Evolutionary conservation across 768 basidiomycete species (phyloP).

Genomic region (Mycena epipterygia): DNA sequence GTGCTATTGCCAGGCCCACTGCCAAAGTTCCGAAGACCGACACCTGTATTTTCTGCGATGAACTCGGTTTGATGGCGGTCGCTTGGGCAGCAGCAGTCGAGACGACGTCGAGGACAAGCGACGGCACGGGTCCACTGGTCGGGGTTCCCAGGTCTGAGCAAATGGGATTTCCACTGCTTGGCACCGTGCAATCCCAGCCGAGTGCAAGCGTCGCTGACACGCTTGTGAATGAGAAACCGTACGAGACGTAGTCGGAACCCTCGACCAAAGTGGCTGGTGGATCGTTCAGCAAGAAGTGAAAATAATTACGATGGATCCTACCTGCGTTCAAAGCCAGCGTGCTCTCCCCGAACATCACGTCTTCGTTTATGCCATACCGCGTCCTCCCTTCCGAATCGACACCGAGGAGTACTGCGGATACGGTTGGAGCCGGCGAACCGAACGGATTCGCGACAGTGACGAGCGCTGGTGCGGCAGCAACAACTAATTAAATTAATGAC

Average conservation of each 20-base stretch:
- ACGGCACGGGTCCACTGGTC: constrained; percentile 15
- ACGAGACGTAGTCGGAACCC: constrained; percentile 52
- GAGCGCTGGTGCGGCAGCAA: not conserved
- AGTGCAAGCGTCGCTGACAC: constrained; percentile 18
- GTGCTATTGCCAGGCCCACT: not conserved
- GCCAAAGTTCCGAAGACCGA: not conserved
- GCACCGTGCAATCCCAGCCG: constrained; percentile 43
- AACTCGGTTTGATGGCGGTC: too few relatives aligned
- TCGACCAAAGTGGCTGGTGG: constrained; percentile 57
- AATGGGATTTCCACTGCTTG: constrained; percentile 31
- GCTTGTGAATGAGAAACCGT: constrained; percentile 41
- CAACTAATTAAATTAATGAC: not conserved
- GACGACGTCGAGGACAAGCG: constrained; percentile 44
- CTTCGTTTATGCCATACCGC: not conserved
- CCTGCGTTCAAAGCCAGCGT: constrained; percentile 2
- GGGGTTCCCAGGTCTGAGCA: constrained; percentile 36
- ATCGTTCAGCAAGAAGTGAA: not conserved
- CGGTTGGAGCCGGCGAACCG: not conserved
- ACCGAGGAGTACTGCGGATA: not conserved
- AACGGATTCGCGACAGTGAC: not conserved
- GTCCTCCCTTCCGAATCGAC: not conserved
- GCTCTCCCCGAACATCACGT: not conserved
- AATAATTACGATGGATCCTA: not conserved
- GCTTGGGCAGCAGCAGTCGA: not conserved
- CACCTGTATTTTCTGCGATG: too few relatives aligned